phyloP scores from a whole-genome alignment of 2,329 filamentous ascomycete species.

The Aspergillus ochraceoroseus region DNA sequence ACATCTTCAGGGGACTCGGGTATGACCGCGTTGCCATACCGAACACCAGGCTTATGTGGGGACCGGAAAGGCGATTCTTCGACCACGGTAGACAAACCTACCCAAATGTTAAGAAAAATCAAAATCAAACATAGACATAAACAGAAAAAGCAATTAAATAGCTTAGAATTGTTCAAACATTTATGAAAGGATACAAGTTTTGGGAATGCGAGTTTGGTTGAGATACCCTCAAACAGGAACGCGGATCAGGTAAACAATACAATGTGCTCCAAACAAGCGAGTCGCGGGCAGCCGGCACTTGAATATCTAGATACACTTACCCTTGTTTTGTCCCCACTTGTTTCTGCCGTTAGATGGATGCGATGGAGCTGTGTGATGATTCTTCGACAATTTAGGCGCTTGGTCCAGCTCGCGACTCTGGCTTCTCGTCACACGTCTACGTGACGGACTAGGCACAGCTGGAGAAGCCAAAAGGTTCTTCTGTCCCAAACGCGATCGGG shows the following conservation, averaged over 20 bases:
- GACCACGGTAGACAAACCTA: conserved; percentile 18
- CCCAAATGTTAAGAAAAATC: background rate
- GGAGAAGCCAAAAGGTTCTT: background rate
- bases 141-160: background rate
- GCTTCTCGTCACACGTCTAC: conserved; percentile 35
- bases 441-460: conserved; percentile 10
- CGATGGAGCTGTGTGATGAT: conserved; percentile 5
- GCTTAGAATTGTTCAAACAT: no score
- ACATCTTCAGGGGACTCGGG: conserved; percentile 30
- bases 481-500: conserved; percentile 5
- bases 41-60: conserved; percentile 12
- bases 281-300: background rate
- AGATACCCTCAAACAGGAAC: background rate
- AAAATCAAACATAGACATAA: conserved; percentile 2
- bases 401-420: conserved; percentile 35
- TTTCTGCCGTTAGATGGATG: background rate
- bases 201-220: no score
- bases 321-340: conserved; percentile 10
- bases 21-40: conserved; percentile 12
- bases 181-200: no score
- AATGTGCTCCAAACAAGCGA: no score
- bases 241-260: conserved; percentile 1
- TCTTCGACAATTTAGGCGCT: conserved; percentile 1
- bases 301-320: conserved; percentile 1
- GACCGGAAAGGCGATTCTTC: conserved; percentile 21